Conservation (phyloP, 2,329 filamentous ascomycete genomes). For the Cladosporium sp. region DNA sequence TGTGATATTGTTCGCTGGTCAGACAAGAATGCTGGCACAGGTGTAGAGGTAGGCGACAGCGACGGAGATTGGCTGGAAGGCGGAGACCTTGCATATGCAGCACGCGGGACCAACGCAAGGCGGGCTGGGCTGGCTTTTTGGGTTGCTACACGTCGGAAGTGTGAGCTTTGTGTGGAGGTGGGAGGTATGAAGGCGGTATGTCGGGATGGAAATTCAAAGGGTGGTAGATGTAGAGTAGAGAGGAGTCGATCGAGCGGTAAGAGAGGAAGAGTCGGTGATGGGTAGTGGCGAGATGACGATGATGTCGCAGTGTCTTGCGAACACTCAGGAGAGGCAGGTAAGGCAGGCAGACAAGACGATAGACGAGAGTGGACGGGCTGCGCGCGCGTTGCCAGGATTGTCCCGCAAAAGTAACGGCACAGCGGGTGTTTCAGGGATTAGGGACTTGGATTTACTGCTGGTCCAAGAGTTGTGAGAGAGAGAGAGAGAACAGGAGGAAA, state of each 20-base stretch:
- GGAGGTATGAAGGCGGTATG: neutral
- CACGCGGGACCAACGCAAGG: slow-evolving; percentile 11
- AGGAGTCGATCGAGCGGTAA: neutral
- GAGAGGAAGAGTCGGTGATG: neutral
- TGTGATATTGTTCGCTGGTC: slow-evolving; percentile 9
- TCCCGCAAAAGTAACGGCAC: no score
- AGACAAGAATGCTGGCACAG: slow-evolving; percentile 11
- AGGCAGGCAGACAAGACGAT: no score
- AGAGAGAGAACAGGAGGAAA: no score
- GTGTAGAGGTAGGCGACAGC: slow-evolving; percentile 8
- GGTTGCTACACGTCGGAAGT: slow-evolving; percentile 5
- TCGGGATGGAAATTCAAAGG: no score
- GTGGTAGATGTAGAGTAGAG: neutral
- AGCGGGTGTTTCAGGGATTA: no score
- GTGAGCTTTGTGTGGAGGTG: neutral
- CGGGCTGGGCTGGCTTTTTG: slow-evolving; percentile 3
- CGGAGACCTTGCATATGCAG: slow-evolving; percentile 13
- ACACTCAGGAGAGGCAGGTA: no score
- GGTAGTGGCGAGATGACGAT: no score
- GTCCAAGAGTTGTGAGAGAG: no score
- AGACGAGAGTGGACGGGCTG: no score
- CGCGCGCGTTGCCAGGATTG: no score
- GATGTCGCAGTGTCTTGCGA: no score
- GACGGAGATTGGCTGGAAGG: slow-evolving; percentile 8
- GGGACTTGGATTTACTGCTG: no score